Evolutionary conservation across 2,329 filamentous ascomycete genomes (phyloP), one percentile per base, ranked within the genome.

Genomic region (Chaetomium strumarium): DNA sequence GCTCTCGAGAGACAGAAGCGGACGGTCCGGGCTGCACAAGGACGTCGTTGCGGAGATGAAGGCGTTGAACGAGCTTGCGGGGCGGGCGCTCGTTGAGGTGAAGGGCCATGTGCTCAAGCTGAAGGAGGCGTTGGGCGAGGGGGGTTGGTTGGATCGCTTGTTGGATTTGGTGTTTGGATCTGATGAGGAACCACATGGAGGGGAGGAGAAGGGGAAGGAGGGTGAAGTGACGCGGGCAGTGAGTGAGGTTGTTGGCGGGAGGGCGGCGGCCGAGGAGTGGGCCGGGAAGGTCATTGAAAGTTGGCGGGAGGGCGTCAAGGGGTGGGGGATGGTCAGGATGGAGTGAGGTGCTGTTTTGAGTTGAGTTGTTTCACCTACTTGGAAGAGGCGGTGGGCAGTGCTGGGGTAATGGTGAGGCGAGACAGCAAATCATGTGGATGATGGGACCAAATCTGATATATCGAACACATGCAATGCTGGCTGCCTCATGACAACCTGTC

Each of bases 81-180:
- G 36, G 0, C 58, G 57, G 39, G 61, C 62, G 13, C 59, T 68
- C 19, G 63, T 49, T 0, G 54, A 61, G 37, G 61, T 69, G 6
- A 69, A 67, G 56, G 56, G 51, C 1, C 64, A 63, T 16, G 53
- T 75, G n/a, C 66, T 66, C 55, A 46, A 49, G 24, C 46, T 69
- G 16, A 67, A 64, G 51, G 62, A 64, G 29, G 56, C 46, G 14
- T 52, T 73, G 6, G 64, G 60, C 12, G 58, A 64, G 24, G 60
- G 63, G 1, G 69, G 68, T 10, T 73, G 70, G 70, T 57, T 70
- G 53, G 72, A 72, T 44, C 61, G 64, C 19, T 44, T 74, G 12
- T 55, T 64, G 36, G 64, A 61, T 12, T 68, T 67, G 67, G 64
- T 62, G 0, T 67, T 71, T 45, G 56, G 47, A 12, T 14, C 34